Evolutionary conservation across 202 grass and related monocot species (phyloP).

Genomic region (Dendrocalamus latiflorus): DNA sequence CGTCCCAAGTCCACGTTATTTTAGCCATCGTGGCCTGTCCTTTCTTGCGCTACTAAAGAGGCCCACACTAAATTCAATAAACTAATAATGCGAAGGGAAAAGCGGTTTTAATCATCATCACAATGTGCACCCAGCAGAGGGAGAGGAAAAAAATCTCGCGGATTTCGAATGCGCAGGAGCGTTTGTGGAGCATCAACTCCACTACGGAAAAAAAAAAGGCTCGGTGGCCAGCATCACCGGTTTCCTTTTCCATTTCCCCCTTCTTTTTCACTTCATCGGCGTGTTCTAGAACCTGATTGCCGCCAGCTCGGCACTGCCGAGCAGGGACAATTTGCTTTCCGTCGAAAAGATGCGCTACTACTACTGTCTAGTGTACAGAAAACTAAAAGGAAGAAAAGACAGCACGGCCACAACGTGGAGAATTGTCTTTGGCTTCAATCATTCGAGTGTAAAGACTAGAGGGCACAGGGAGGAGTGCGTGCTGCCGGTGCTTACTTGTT

Average conservation of each 20-base stretch:
- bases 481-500: conserved; percentile 55
- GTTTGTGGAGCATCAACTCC: conserved; percentile 53
- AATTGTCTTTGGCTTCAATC: conserved; percentile 34
- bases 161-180: conserved; percentile 36
- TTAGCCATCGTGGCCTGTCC: conserved; percentile 13
- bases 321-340: conserved; percentile 11
- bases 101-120: conserved; percentile 17
- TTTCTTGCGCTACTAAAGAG: conserved; percentile 13
- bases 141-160: conserved; percentile 28
- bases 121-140: conserved; percentile 15
- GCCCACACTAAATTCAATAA: conserved; percentile 19
- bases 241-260: conserved; percentile 4
- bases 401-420: conserved; percentile 29
- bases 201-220: conserved; percentile 34
- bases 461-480: neutral
- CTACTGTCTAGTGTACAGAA: neutral
- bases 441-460: conserved; percentile 9
- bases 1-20: conserved; percentile 10
- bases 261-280: neutral
- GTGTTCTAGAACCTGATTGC: conserved; percentile 8
- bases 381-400: conserved; percentile 1
- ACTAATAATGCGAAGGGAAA: neutral
- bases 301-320: conserved; percentile 23
- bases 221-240: conserved; percentile 31
- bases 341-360: neutral